A percentile compares a stretch with the other conserved stretches of the same genome.
Evolutionary conservation across 1,139 yeast genomes (phyloP).

Genomic region (Scheffersomyces lignicola): DNA sequence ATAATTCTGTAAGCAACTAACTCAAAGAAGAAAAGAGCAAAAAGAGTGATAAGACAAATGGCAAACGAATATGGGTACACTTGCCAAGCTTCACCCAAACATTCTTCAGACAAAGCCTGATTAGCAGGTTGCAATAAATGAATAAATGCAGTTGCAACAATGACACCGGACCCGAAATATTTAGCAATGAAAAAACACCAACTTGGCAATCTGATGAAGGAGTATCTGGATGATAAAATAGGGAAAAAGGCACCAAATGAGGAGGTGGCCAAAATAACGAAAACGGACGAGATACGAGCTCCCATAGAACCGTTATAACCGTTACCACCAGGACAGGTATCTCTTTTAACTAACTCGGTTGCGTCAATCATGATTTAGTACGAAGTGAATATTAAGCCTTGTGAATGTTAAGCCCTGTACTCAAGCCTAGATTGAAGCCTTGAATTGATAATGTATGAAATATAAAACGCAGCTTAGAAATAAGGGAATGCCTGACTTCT

Average conservation of each 20-base stretch:
- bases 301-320: slow-evolving; percentile 50
- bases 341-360: slow-evolving; percentile 31
- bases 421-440: no score
- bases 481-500: no score
- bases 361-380: no score
- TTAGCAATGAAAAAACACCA: slow-evolving; percentile 72
- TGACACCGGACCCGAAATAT: slow-evolving; percentile 91
- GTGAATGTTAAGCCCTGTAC: no score
- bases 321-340: slow-evolving; percentile 34
- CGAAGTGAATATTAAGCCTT: no score
- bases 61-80: slow-evolving; percentile 46
- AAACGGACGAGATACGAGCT: slow-evolving; percentile 71
- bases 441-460: no score
- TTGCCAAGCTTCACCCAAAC: slow-evolving; percentile 35
- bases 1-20: slow-evolving; percentile 53
- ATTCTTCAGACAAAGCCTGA: slow-evolving; percentile 38
- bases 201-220: slow-evolving; percentile 53
- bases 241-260: slow-evolving; percentile 63
- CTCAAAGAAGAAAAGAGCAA: slow-evolving; percentile 52
- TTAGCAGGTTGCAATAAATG: slow-evolving; percentile 82
- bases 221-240: slow-evolving; percentile 53
- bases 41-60: slow-evolving; percentile 38
- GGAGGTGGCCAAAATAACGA: slow-evolving; percentile 63
- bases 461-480: no score
- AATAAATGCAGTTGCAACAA: slow-evolving; percentile 84